phyloP scores from a whole-genome alignment of 1,284 basidiomycete species.

The Phellinidium pouzarii region DNA sequence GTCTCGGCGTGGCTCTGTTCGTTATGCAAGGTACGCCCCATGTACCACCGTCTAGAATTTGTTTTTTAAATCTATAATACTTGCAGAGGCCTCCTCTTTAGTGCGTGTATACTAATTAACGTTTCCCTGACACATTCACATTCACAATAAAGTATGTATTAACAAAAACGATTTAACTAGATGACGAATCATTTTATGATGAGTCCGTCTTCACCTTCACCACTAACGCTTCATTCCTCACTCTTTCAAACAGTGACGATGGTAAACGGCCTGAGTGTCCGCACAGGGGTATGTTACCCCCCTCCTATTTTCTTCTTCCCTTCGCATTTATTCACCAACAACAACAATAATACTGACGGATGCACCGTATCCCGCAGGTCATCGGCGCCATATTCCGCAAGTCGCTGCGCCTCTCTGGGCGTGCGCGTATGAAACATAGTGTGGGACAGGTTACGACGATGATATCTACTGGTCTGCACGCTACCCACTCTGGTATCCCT shows the following conservation, averaged over 20 bases:
- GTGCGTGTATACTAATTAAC: neutral
- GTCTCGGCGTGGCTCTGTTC: slow-evolving; percentile 54
- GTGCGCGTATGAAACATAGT: slow-evolving; percentile 51
- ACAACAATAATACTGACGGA: neutral
- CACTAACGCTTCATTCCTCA: slow-evolving; percentile 1
- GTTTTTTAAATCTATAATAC: neutral
- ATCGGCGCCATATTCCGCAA: slow-evolving; percentile 69
- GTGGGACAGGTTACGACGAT: slow-evolving; percentile 68
- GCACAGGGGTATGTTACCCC: slow-evolving; percentile 39
- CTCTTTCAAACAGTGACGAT: slow-evolving; percentile 35
- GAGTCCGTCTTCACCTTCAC: slow-evolving; percentile 28
- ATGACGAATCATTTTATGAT: slow-evolving; percentile 47
- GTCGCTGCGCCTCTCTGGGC: slow-evolving; percentile 60
- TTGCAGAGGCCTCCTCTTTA: slow-evolving; percentile 7
- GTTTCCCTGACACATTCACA: neutral
- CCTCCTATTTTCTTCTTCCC: neutral
- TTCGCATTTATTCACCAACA: neutral
- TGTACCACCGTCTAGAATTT: neutral
- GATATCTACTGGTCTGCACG: slow-evolving; percentile 40
- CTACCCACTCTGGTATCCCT: neutral
- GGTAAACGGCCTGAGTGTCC: slow-evolving; percentile 44
- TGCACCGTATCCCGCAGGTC: slow-evolving; percentile 30
- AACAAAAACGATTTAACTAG: slow-evolving; percentile 22
- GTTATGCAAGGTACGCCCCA: slow-evolving; percentile 50
- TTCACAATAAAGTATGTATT: too few species aligned